Evolutionary conservation across 805 yeast species (phyloP), one percentile per base, ranked within the genome.

Genomic region (Suhomyces kilbournensis): DNA sequence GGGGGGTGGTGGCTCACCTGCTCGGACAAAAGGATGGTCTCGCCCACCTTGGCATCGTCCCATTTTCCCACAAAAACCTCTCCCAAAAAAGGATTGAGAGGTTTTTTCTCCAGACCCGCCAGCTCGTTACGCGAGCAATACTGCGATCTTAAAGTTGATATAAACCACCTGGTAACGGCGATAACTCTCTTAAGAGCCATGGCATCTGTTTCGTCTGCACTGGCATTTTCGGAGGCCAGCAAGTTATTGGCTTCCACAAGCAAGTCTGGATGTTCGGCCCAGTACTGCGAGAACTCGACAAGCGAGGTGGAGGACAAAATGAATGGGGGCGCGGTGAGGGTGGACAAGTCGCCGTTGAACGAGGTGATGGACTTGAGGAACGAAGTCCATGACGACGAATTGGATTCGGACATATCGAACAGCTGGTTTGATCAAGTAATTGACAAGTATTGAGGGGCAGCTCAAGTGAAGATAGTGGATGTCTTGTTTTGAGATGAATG

Each of bases 1-100:
- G 99, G 98, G 15, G 99, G 99, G 69, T 94, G 99, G 72, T 94
- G 99, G 56, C 92, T 85, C 12, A 94, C 97, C 72, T 94, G 99
- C 71, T 94, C 99, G 57, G 92, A 83, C 50, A 90, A 64, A 47
- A 93, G 75, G 10, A 83, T 71, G 23, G 97, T 88, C 56, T 89
- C 96, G 42, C 96, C 97, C 14, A 81, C 69, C 50, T 72, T 75
- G 43, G 78, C 80, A 14, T 64, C 56, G 3, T 71, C 72, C 96
- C 97, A 91, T 63, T 86, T 84, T 46, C 97, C 98, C 38, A 90
- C 88, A 63, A 92, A 94, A 47, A 91, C 77, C 74, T 94, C 99
- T 52, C 99, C 99, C 58, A 94, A 75, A 64, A 94, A 93, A 44
- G 99, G 99, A 68, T 94, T 94, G 68, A 94, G 76, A 7, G 99